Percentiles rank a stretch among this genome's conserved stretches.
Evolutionary conservation across 2,329 filamentous ascomycete genomes (phyloP).

Genomic region (Pyrenophora graminea): DNA sequence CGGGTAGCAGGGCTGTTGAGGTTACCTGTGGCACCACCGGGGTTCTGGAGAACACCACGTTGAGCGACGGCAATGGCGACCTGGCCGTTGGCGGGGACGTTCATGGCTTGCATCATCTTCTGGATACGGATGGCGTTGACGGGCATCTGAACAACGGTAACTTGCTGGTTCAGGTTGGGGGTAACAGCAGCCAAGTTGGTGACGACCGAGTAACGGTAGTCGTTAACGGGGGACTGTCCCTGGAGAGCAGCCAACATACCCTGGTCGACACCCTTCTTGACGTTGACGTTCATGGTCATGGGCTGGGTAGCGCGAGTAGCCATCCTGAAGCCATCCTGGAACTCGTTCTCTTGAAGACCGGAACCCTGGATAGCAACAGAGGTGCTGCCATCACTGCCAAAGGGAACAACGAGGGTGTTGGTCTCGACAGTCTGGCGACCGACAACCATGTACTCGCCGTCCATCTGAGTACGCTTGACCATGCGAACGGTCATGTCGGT

Average conservation of each 20-base stretch:
- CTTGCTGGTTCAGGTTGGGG: slow-evolving; percentile 41
- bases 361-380: slow-evolving; percentile 40
- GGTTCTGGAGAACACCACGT: slow-evolving; percentile 42
- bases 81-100: slow-evolving; percentile 36
- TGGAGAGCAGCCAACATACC: slow-evolving; percentile 42
- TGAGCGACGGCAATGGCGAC: slow-evolving; percentile 45
- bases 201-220: slow-evolving; percentile 43
- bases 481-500: slow-evolving; percentile 46
- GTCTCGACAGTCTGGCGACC: slow-evolving; percentile 45
- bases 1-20: slow-evolving; percentile 28
- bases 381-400: slow-evolving; percentile 32
- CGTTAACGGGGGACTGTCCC: slow-evolving; percentile 38
- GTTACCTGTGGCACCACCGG: slow-evolving; percentile 41
- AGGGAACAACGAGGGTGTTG: slow-evolving; percentile 39
- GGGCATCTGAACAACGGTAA: slow-evolving; percentile 45
- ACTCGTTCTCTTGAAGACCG: slow-evolving; percentile 47
- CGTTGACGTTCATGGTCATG: slow-evolving; percentile 43
- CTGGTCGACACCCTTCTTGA: slow-evolving; percentile 40
- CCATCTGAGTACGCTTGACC: slow-evolving; percentile 41
- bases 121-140: slow-evolving; percentile 45
- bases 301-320: slow-evolving; percentile 43
- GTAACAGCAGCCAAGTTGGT: slow-evolving; percentile 42
- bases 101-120: slow-evolving; percentile 42
- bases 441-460: slow-evolving; percentile 47
- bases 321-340: slow-evolving; percentile 46